Base-by-base conservation (phyloP, 495 filamentous ascomycete species). In the Penicillium nucicola region DNA sequence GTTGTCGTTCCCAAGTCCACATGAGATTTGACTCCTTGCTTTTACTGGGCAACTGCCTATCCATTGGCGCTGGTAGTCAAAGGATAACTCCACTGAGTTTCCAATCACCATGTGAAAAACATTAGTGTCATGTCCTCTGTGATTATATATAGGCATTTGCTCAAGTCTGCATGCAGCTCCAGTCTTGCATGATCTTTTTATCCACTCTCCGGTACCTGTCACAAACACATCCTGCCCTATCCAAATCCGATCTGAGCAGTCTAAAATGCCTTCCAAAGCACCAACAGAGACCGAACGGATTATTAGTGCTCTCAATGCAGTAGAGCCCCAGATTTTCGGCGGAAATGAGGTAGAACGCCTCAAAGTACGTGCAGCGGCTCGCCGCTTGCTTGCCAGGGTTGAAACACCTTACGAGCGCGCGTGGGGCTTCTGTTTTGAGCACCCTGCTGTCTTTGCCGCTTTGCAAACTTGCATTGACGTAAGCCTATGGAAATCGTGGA, bases 371-470 rank as follows among this genome's bases (percentile, higher is more conserved):
- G 52, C 60, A 10, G 63, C 63, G 13, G 63, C 60, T 19, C 63
- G 63, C 42, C 52, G 56, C 37, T 56, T 64, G 9, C 56, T 66
- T 8, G 55, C 60, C 14, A 47, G 60, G 20, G 54, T 66, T 25
- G 64, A 66, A 49, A 53, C 55, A 0, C 60, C 60, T 2, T 61
- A 66, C 40, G 64, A 66, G 31, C 60, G 58, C 17, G 60, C 60
- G 3, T 64, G 57, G 64, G 60, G 64, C 0, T 64, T 66, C 48
- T 61, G 60, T 34, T 64, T 66, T 23, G 64, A 66, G 9, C 57
- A 66, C 11, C 64, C 64, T 7, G 48, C 58, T 9, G 53, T 64
- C 4, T 66, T 64, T 53, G 55, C 60, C 4, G 64, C 58, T 31
- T 40, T 67, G n/a, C 64, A 67, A 36, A 62, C 58, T 30, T 56